Base-by-base conservation (phyloP, 2,329 filamentous ascomycete genomes). In the Stemphylium vesicarium region DNA sequence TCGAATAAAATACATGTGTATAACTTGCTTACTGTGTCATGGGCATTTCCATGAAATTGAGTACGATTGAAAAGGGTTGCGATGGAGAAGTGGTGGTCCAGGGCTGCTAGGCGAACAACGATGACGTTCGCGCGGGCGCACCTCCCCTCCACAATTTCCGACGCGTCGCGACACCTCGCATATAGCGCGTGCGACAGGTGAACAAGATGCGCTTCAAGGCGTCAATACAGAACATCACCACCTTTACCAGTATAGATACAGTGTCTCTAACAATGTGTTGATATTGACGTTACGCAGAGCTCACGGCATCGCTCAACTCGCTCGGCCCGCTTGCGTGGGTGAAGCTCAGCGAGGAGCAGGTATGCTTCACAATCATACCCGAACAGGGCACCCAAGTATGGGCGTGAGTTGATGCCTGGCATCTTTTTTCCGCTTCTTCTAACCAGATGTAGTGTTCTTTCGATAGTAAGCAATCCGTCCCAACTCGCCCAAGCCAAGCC, bases 371-470 rank as follows among this genome's bases (percentile, higher is more conserved):
- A 56, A 91, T 98, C 69, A 94, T 98, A 59, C 93, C 95, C 0
- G 92, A 97, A 73, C 89, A 91, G 69, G 94, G 95, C 56, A 96
- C 92, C 8, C 94, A 98, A 81, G 94, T 98, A 50, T 99, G 95
- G 95, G 91, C 92, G 82, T 93, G 82, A 72, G 88, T 86, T 39
- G 59, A 37, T 29, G 47, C 46, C 31, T 15, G 35, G 2, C 7
- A 38, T 54, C 42, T 49, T 38, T 50, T 42, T 29, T 48, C 35
- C 15, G 22, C 41, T 38, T 26, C 47, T 53, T 70, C 73, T 66
- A 64, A 69, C 51, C 6, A 43, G 1, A 13, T 41, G 9, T 49
- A 81, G 78, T 35, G 77, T 79, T 16, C 69, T 80, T 7, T 68
- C 71, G 4, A 75, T 78, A 53, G 75, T 80, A 70, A 73, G 75